These are phyloP conservation scores for Henckelia pumila DNA, from an alignment of 257 asterid genomes.

Conservation along the genomic window DNA sequence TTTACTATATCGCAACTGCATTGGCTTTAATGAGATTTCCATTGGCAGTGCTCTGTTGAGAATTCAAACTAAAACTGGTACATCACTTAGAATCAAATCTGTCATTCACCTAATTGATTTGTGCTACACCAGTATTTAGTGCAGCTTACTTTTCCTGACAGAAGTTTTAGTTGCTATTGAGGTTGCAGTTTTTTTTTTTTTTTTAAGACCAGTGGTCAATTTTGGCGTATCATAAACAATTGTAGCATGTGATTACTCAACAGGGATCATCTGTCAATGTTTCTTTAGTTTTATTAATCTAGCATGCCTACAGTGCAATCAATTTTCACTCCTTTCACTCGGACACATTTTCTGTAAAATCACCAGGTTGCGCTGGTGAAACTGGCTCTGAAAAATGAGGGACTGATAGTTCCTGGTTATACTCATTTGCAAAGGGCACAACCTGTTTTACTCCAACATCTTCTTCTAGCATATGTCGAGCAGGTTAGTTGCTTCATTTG, in stretches of 20 bases:
- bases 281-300: neutral
- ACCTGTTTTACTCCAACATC: slow-evolving; percentile 94
- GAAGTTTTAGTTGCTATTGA: too few relatives aligned
- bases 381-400: slow-evolving; percentile 71
- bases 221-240: too few relatives aligned
- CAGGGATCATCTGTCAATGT: neutral
- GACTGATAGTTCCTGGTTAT: slow-evolving; percentile 90
- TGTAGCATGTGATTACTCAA: neutral
- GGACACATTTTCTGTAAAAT: slow-evolving; percentile 7
- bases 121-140: slow-evolving; percentile 13
- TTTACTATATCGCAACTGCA: neutral
- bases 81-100: neutral
- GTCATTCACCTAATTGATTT: neutral
- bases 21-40: neutral
- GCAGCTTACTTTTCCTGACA: too few relatives aligned
- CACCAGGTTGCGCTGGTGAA: slow-evolving; percentile 64
- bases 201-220: too few relatives aligned
- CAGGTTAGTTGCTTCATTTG: slow-evolving; percentile 50
- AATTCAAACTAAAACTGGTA: neutral
- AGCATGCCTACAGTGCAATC: neutral
- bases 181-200: too few relatives aligned
- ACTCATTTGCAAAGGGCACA: slow-evolving; percentile 99
- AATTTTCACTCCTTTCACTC: slow-evolving; percentile 20
- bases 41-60: neutral
- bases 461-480: slow-evolving; percentile 87